Evolutionary conservation across 1,139 yeast species (phyloP).

Genomic region (Geotrichum aggregatum): DNA sequence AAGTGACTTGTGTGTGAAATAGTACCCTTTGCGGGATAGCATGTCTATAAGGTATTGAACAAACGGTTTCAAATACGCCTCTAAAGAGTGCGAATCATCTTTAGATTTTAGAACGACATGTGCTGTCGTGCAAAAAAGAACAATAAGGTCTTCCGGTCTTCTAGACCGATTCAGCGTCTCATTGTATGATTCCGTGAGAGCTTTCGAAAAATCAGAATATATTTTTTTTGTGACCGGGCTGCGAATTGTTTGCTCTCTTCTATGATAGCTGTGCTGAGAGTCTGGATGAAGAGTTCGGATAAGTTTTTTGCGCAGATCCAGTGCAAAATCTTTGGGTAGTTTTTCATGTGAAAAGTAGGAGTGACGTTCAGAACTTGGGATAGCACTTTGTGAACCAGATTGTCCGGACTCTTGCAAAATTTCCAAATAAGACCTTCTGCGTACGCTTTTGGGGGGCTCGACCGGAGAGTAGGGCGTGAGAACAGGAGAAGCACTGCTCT

Average conservation of each 20-base stretch:
- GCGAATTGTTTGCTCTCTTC: background rate
- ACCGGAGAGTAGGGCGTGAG: background rate
- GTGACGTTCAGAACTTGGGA: background rate
- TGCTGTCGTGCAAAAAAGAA: slow-evolving; percentile 9
- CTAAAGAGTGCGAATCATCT: slow-evolving; percentile 1
- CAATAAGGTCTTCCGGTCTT: slow-evolving; percentile 14
- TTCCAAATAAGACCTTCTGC: background rate
- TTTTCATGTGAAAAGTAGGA: slow-evolving; percentile 7
- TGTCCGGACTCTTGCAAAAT: background rate
- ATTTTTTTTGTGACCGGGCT: slow-evolving; percentile 9
- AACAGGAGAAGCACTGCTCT: background rate
- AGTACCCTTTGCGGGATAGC: slow-evolving; percentile 11
- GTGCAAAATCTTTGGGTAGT: slow-evolving; percentile 13
- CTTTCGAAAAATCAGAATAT: background rate
- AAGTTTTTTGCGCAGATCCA: slow-evolving; percentile 1
- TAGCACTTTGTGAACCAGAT: background rate
- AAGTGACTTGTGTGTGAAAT: slow-evolving; percentile 13
- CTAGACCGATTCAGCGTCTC: slow-evolving; percentile 8
- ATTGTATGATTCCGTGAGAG: slow-evolving; percentile 11
- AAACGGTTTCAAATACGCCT: slow-evolving; percentile 8
- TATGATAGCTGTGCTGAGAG: background rate
- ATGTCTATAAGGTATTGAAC: slow-evolving; percentile 9
- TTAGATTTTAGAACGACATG: background rate
- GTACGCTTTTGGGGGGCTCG: background rate
- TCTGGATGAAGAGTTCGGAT: background rate